Conservation (phyloP, 495 filamentous ascomycete genomes). For the Hypomontagnella submonticulosa region DNA sequence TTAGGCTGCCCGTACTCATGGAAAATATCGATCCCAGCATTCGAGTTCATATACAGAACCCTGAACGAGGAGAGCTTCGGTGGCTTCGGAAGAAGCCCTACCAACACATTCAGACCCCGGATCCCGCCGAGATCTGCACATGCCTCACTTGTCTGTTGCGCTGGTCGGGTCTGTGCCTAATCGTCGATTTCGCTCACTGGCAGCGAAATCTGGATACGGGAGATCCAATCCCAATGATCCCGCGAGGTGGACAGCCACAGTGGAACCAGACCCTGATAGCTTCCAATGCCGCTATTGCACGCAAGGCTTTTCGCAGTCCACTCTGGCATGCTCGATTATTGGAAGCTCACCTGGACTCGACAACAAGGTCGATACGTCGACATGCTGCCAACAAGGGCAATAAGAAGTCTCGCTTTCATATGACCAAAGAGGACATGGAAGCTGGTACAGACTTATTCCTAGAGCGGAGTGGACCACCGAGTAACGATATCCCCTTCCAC, state of each 20-base stretch:
- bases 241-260: slow-evolving; percentile 52
- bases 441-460: slow-evolving; percentile 61
- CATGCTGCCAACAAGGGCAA: slow-evolving; percentile 60
- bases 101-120: slow-evolving; percentile 58
- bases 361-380: slow-evolving; percentile 59
- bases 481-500: slow-evolving; percentile 61
- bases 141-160: slow-evolving; percentile 63
- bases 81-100: slow-evolving; percentile 57
- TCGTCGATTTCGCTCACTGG: slow-evolving; percentile 66
- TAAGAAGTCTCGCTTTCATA: slow-evolving; percentile 56
- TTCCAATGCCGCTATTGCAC: slow-evolving; percentile 53
- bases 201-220: slow-evolving; percentile 61
- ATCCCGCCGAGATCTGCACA: slow-evolving; percentile 57
- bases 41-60: slow-evolving; percentile 49
- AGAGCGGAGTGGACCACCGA: slow-evolving; percentile 56
- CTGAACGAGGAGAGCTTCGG: slow-evolving; percentile 50
- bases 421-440: slow-evolving; percentile 58
- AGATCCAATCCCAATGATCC: slow-evolving; percentile 62
- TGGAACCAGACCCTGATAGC: slow-evolving; percentile 61
- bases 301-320: slow-evolving; percentile 53
- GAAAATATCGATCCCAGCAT: slow-evolving; percentile 51
- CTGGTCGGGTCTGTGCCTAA: slow-evolving; percentile 63
- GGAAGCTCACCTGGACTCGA: slow-evolving; percentile 63
- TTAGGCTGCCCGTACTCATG: slow-evolving; percentile 58
- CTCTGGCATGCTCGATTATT: slow-evolving; percentile 63